Base-by-base conservation (phyloP, 1,284 basidiomycete species). In the Ustilago vetiveriae region DNA sequence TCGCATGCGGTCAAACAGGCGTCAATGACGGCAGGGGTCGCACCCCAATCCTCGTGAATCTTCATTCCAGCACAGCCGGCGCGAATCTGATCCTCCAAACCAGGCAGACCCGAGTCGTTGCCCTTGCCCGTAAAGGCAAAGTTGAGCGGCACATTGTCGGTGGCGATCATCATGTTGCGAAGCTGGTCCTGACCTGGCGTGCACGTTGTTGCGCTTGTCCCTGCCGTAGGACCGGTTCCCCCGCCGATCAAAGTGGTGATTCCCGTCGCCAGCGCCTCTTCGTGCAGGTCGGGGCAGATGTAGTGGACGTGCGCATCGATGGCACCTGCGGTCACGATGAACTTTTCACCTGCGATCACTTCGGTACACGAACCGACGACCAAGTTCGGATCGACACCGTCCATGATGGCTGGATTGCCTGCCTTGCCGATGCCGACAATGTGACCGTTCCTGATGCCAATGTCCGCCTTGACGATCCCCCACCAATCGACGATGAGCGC, bases 31-130 rank as follows among this genome's bases (percentile, higher is more conserved):
- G 88, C 89, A 0, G 95, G 95, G 2, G 94, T 97, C 19, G 89
- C 87, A 5, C 96, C 96, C 96, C 96, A 99, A 83, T 99, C 96
- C 82, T 99, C 96, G 78, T 99, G 96, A 54, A 99, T 83, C 84
- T 99, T 99, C 72, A 98, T 83, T 0, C 94, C 94, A 22, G 87
- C 88, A 0, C 93, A 94, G 17, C 96, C 96, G 13, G 94, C 92
- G 67, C 86, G 85, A 30, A 98, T 85, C 57, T 96, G 87, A 62
- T 98, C 94, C 76, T 90, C 89, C 52, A 98, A 82, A 0, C 84
- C 85, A 1, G 81, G 85, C 14, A 86, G 83, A 0, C 89, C 92
- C 0, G 91, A 88, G 82, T 98, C 96, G 78, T 97, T 98, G 2
- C 94, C 95, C 43, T 85, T 83, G 41, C 82, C 83, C 13, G 83